Percentiles rank a stretch among this genome's conserved stretches.
phyloP scores from a whole-genome alignment of 352 stramenopile species.

The Globisporangium megalacanthum region DNA sequence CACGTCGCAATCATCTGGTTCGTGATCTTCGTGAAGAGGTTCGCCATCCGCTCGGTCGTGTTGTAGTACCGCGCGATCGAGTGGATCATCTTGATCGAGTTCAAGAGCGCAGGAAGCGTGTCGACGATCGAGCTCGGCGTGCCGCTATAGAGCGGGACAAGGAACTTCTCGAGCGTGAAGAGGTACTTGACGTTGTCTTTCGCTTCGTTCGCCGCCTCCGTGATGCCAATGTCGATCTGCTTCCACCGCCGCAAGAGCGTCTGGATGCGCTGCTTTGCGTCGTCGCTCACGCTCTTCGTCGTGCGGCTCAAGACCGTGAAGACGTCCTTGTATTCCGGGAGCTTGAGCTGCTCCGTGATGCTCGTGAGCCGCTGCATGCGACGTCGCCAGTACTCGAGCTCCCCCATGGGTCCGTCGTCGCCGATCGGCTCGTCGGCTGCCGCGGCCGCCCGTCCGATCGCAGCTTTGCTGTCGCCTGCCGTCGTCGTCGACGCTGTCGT shows the following conservation, averaged over 20 bases:
- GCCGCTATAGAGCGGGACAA: slow-evolving; percentile 86
- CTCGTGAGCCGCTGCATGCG: slow-evolving; percentile 98
- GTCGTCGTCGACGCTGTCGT: slow-evolving; percentile 20
- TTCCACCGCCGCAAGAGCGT: slow-evolving; percentile 95
- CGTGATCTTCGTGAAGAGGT: slow-evolving; percentile 97
- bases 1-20: slow-evolving; percentile 99
- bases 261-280: slow-evolving; percentile 92
- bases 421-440: slow-evolving; percentile 53
- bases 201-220: slow-evolving; percentile 96
- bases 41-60: slow-evolving; percentile 96
- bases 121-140: slow-evolving; percentile 97
- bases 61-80: slow-evolving; percentile 99
- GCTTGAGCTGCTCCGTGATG: slow-evolving; percentile 98
- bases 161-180: slow-evolving; percentile 97
- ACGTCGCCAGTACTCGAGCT: slow-evolving; percentile 96
- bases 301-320: slow-evolving; percentile 89
- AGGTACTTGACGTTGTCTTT: slow-evolving; percentile 99
- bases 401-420: slow-evolving; percentile 92
- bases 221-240: slow-evolving; percentile 98
- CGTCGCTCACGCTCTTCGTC: slow-evolving; percentile 80
- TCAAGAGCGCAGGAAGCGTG: slow-evolving; percentile 96
- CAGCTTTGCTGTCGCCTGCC: slow-evolving; percentile 52
- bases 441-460: no score
- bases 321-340: slow-evolving; percentile 95
- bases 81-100: slow-evolving; percentile 99